Base-by-base conservation (phyloP, 1,139 yeast genomes). In the Sugiyamaella grinbergsii region DNA sequence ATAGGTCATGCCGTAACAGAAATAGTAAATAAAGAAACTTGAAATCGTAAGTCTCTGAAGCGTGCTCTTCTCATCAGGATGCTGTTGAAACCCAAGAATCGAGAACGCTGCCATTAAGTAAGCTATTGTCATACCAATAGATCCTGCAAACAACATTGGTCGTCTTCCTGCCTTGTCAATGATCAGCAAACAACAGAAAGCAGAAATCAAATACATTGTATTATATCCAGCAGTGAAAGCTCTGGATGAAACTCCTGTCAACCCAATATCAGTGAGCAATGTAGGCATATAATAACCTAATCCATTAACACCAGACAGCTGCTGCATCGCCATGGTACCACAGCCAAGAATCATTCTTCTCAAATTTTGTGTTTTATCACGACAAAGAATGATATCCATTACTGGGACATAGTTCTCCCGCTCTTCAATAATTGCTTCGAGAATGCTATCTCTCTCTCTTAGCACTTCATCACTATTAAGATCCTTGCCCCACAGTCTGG, bases 101-200 rank as follows among this genome's bases (percentile, higher is more conserved):
- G 45, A 44, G 33, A 50, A 39, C 8, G 54, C 53, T 28, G 51
- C 55, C 23, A 49, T 28, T 3, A 50, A 46, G 33, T 46, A 50
- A 24, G 48, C 94, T 41, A 83, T 57, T 47, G 79, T 75, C 60
- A 84, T 81, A 54, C 84, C 74, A 34, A 73, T 46, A 34, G 86
- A 74, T 42, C 93, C 93, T 29, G 70, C 44, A 36, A 81, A 71
- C 54, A 86, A 78, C 58, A 82, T 71, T 26, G 80, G 80, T 64
- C 86, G 78, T 73, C 94, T 81, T 53, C 94, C 94, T 32, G 74
- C 65, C 52, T 61, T 68, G 57, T 83, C 89, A 65, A 54, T 52
- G 11, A 54, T 28, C 16, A 51, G n/a, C 15, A 42, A 43, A 13
- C 51, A 48, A 24, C 44, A 33, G 24, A 52, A 44, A 5, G 53